phyloP scores from a whole-genome alignment of 2,329 filamentous ascomycete species.

The Colletotrichum scovillei region DNA sequence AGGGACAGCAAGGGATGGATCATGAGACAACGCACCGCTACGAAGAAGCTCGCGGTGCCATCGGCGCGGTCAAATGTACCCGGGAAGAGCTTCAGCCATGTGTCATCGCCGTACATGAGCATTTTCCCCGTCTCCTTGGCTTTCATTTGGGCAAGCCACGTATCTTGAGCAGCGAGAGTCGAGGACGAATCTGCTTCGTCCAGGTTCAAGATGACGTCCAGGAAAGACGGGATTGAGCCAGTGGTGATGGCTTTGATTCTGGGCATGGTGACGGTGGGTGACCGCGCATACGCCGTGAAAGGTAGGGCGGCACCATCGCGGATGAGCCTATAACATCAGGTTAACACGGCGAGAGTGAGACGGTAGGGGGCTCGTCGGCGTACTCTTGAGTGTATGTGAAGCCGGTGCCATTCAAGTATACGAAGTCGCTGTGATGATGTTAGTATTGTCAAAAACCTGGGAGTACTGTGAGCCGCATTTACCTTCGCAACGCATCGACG shows the following conservation, averaged over 20 bases:
- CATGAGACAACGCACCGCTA: conserved; percentile 78
- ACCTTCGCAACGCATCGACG: conserved; percentile 93
- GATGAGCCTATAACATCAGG: conserved; percentile 74
- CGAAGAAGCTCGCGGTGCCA: conserved; percentile 97
- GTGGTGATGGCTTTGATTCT: conserved; percentile 97
- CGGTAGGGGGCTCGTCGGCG: conserved; percentile 35
- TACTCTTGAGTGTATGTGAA: conserved; percentile 92
- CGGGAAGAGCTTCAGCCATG: conserved; percentile 97
- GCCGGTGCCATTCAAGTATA: conserved; percentile 82
- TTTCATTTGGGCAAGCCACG: conserved; percentile 94
- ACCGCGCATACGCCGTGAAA: conserved; percentile 95
- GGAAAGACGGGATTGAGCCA: conserved; percentile 96
- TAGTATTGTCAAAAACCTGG: conserved; percentile 14
- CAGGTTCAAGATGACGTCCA: conserved; percentile 96
- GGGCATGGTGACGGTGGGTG: conserved; percentile 98
- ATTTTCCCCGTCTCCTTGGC: conserved; percentile 78
- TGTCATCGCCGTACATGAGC: conserved; percentile 97
- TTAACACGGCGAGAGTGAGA: background rate
- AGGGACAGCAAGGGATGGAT: conserved; percentile 38
- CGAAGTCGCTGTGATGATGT: conserved; percentile 79
- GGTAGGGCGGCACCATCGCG: conserved; percentile 85
- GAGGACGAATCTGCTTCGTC: conserved; percentile 94
- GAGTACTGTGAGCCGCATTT: conserved; percentile 38
- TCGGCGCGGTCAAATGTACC: conserved; percentile 87
- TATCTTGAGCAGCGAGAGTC: conserved; percentile 88